Evolutionary conservation across 1,139 yeast genomes (phyloP).

Genomic region (Hyphopichia buzzinii): DNA sequence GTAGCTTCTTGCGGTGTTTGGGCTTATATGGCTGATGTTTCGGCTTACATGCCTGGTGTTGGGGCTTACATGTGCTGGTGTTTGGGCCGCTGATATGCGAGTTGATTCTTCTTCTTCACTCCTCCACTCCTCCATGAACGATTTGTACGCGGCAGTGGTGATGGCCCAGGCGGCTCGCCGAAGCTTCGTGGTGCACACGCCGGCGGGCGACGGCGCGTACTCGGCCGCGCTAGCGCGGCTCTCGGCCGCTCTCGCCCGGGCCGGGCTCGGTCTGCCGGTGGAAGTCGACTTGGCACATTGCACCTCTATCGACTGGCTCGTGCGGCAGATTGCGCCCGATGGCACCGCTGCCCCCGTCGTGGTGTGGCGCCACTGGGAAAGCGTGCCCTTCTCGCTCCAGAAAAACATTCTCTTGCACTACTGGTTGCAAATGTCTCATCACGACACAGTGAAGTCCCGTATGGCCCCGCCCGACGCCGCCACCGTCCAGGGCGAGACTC

Average conservation of each 20-base stretch:
- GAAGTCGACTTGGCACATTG: neutral
- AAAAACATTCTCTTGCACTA: neutral
- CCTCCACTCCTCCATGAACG: constrained; percentile 17
- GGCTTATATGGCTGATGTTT: too few relatives aligned
- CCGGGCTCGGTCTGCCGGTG: neutral
- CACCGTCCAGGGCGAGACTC: neutral
- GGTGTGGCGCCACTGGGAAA: neutral
- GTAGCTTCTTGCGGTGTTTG: too few relatives aligned
- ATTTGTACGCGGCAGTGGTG: constrained; percentile 24
- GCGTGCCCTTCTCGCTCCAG: neutral
- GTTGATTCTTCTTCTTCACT: too few relatives aligned
- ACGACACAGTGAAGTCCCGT: neutral
- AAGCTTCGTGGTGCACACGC: constrained; percentile 17
- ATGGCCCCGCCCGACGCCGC: neutral
- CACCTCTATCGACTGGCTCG: neutral
- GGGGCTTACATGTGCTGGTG: too few relatives aligned
- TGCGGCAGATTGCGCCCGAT: neutral
- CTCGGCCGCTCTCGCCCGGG: neutral
- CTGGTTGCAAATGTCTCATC: neutral
- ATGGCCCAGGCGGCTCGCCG: constrained; percentile 21
- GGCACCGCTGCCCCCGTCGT: neutral
- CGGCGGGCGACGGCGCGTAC: too few relatives aligned
- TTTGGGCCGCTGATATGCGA: too few relatives aligned
- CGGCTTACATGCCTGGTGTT: too few relatives aligned
- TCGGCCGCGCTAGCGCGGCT: neutral